Evolutionary conservation across 2,329 filamentous ascomycete genomes (phyloP), one percentile per base, ranked within the genome.

Genomic region (Orbilia ellipsospora): DNA sequence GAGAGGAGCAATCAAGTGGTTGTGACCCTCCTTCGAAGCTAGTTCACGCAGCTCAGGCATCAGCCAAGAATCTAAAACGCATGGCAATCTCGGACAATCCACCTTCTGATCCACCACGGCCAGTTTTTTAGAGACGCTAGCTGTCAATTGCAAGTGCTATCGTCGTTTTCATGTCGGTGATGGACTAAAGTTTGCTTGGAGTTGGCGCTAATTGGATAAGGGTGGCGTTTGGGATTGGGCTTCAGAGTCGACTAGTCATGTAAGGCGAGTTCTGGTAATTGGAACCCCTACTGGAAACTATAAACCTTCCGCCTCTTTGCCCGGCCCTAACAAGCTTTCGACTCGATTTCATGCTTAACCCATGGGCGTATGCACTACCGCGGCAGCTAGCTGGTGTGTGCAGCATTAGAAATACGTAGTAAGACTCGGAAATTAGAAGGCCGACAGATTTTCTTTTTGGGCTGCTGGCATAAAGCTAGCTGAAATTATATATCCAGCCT

Each of bases 121-220:
- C 31, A 36, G 31, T 36, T 36, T 48, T 18, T n/a, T 48, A 48
- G 44, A 3, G 16, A 15, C 16, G 16, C 15, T 23, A 52, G 16
- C 48, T 52, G 6, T 10, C 57, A 36, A 61, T 45, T 16, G 12
- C 28, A 20, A n/a, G 16, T 26, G 56, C 62, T 57, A 36, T 61
- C 65, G 56, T 69, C 56, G 66, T 36, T 36, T 36, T 36, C 31
- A 36, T 36, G 10, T 36, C 10, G 31, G 5, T 36, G 31, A 36
- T 6, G 10, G 31, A 36, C 3, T 36, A 36, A 36, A 36, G 31
- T 36, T 36, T 36, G 31, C 31, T 36, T 36, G 31, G 10, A 36
- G 31, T 6, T 48, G 52, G 57, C 66, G 57, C 66, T n/a, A 23
- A 56, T 62, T 57, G 50, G 51, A 42, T 28, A 51, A 62, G 48